Evolutionary conservation across 2,329 filamentous ascomycete species (phyloP).

Genomic region (Cucurbitaria berberidis): DNA sequence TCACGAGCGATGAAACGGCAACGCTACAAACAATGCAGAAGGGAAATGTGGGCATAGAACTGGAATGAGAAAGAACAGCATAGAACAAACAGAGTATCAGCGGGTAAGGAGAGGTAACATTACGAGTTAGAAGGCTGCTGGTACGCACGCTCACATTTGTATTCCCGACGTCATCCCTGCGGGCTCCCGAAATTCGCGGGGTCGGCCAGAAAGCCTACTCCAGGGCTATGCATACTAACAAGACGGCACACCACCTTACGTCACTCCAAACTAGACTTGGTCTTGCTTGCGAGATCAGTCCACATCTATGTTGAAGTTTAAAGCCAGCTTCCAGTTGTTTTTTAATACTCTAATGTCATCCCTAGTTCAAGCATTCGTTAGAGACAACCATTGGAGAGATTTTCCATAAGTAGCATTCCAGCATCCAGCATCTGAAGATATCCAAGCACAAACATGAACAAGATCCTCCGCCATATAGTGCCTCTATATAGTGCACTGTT

Average conservation of each 20-base stretch:
- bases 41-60: background rate
- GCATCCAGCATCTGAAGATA: no score
- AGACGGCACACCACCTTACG: no score
- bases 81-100: background rate
- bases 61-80: background rate
- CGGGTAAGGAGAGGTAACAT: background rate
- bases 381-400: no score
- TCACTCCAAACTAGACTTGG: background rate
- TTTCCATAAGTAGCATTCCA: no score
- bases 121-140: constrained; percentile 6
- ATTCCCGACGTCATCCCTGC: constrained; percentile 22
- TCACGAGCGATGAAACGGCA: constrained; percentile 26
- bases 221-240: background rate
- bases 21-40: background rate
- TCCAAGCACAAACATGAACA: no score
- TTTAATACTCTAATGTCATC: no score
- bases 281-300: background rate
- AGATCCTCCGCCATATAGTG: no score
- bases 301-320: background rate
- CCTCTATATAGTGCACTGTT: no score
- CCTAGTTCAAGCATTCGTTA: no score
- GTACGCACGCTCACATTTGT: background rate
- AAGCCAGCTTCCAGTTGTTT: no score
- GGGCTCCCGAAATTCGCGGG: constrained; percentile 9
- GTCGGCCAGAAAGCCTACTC: constrained; percentile 14